phyloP scores from a whole-genome alignment of 768 basidiomycete species.

The Rhodosporidiobolus odoratus region DNA sequence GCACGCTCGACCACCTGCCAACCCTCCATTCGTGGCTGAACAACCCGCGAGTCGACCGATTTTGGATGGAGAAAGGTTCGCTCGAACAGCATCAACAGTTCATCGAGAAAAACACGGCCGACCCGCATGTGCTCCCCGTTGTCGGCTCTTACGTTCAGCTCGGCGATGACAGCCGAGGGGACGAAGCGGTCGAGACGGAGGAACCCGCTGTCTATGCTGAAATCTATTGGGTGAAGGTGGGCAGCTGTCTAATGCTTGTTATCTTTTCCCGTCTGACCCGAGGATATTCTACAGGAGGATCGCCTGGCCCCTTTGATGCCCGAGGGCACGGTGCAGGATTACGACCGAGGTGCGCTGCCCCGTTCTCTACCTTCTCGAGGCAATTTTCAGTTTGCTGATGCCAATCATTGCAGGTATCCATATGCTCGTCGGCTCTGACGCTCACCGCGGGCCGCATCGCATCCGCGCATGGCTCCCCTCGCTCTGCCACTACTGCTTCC shows the following conservation, averaged over 20 bases:
- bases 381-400: not conserved
- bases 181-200: not conserved
- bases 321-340: slow-evolving; percentile 25
- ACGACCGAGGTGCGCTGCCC: slow-evolving; percentile 26
- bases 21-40: slow-evolving; percentile 36
- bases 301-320: slow-evolving; percentile 24
- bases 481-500: slow-evolving; percentile 38
- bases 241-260: not conserved
- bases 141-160: slow-evolving; percentile 26
- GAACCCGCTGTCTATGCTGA: slow-evolving; percentile 31
- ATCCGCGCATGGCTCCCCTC: slow-evolving; percentile 38
- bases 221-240: slow-evolving; percentile 39
- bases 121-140: slow-evolving; percentile 26
- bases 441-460: slow-evolving; percentile 36
- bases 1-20: slow-evolving; percentile 24
- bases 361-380: too few species aligned
- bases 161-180: not conserved
- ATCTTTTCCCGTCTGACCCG: not conserved
- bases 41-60: slow-evolving; percentile 34
- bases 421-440: slow-evolving; percentile 36
- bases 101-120: slow-evolving; percentile 8
- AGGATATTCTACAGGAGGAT: slow-evolving; percentile 15
- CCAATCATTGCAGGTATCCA: slow-evolving; percentile 21
- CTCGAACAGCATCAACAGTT: slow-evolving; percentile 30
- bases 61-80: slow-evolving; percentile 34